Evolutionary conservation across 345 rosid species (phyloP).

Genomic region (Aethionema arabicum): DNA sequence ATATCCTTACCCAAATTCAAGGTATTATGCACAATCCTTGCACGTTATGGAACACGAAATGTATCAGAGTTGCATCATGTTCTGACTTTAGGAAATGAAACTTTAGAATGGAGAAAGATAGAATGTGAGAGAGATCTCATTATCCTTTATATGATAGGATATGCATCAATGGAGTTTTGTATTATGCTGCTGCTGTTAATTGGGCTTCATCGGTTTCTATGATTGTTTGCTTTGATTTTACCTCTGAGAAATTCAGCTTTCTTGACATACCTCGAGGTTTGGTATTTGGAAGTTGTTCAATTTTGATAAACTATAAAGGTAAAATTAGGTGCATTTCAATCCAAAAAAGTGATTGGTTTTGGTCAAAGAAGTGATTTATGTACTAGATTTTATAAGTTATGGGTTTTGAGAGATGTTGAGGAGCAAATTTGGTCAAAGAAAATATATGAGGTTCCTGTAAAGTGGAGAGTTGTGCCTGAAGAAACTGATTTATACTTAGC

Average conservation of each 20-base stretch:
- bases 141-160: not conserved
- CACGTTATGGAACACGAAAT: too few species aligned
- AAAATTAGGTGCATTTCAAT: not conserved
- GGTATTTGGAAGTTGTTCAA: not conserved
- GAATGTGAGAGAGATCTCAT: not conserved
- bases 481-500: not conserved
- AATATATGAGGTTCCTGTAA: not conserved
- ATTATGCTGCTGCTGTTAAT: not conserved
- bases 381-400: not conserved
- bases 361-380: not conserved
- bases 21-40: too few species aligned
- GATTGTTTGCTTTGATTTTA: slow-evolving; percentile 8
- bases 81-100: too few species aligned
- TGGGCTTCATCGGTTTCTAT: too few species aligned
- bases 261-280: not conserved
- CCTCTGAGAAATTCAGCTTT: not conserved
- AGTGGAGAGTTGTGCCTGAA: too few species aligned
- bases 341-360: too few species aligned
- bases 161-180: slow-evolving; percentile 17
- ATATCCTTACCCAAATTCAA: too few species aligned
- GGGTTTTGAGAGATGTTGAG: not conserved
- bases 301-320: not conserved
- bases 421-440: not conserved
- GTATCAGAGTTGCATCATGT: too few species aligned
- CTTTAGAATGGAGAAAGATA: too few species aligned